Conservation (phyloP, 2,329 filamentous ascomycete genomes). For the Venturia carpophila region DNA sequence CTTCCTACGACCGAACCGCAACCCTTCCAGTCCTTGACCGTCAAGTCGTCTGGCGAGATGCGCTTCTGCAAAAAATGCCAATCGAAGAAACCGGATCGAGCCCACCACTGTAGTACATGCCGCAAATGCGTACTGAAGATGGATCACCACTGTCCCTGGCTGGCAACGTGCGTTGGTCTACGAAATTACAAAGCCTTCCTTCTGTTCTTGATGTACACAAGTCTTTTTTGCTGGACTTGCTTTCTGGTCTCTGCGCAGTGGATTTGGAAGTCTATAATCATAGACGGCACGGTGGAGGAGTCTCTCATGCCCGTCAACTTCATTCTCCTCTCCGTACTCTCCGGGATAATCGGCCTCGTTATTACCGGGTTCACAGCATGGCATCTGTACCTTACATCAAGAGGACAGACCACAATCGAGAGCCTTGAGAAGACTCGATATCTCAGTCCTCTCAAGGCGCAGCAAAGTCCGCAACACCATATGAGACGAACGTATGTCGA, state of each 20-base stretch:
- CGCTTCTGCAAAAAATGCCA: conserved; percentile 98
- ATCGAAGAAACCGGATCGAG: conserved; percentile 84
- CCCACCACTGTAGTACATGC: conserved; percentile 95
- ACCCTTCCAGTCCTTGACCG: conserved; percentile 71
- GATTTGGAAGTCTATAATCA: conserved; percentile 77
- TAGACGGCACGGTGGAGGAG: conserved; percentile 62
- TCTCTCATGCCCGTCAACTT: conserved; percentile 81
- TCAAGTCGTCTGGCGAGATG: conserved; percentile 79
- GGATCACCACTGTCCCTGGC: conserved; percentile 98
- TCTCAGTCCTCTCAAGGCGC: conserved; percentile 67
- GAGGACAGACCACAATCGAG: conserved; percentile 89
- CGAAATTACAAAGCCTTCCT: conserved; percentile 94
- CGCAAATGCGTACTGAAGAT: conserved; percentile 94
- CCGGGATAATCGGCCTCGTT: conserved; percentile 85
- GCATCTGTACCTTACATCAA: conserved; percentile 75
- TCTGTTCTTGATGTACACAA: conserved; percentile 84
- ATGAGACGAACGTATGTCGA: conserved; percentile 35
- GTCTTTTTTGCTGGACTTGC: conserved; percentile 72
- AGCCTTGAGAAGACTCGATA: conserved; percentile 94
- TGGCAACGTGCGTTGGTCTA: conserved; percentile 89
- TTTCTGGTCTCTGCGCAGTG: conserved; percentile 72
- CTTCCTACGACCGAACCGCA: conserved; percentile 64
- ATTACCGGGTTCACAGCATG: conserved; percentile 82
- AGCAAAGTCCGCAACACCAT: conserved; percentile 48
- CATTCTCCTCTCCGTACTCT: conserved; percentile 76